Percentiles rank a stretch among this genome's conserved stretches.
phyloP scores from a whole-genome alignment of 257 asterid species.

The Forsythia viridissima region DNA sequence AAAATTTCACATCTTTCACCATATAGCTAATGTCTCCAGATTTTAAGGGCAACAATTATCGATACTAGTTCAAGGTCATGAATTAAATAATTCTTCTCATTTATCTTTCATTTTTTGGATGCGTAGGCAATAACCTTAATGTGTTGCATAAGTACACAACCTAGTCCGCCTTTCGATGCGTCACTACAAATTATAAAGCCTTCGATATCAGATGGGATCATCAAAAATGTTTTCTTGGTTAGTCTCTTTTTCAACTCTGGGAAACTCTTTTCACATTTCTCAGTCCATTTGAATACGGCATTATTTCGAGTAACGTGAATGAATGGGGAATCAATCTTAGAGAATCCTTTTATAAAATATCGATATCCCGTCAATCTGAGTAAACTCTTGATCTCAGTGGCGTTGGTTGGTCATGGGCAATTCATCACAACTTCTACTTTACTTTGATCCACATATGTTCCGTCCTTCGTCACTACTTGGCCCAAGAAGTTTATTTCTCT shows the following conservation, averaged over 20 bases:
- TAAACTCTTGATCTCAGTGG: not conserved
- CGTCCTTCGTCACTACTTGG: not conserved
- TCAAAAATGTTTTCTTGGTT: not conserved
- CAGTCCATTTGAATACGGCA: not conserved
- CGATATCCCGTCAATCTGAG: not conserved
- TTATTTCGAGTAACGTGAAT: not conserved
- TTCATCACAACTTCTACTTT: not conserved
- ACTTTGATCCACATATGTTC: not conserved
- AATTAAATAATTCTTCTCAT: not conserved
- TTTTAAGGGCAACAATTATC: not conserved
- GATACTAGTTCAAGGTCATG: not conserved
- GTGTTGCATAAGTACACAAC: not conserved
- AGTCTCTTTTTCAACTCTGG: not conserved
- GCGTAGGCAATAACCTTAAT: not conserved
- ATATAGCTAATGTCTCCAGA: not conserved
- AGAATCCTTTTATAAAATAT: not conserved
- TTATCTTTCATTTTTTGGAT: not conserved
- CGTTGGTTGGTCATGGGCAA: not conserved
- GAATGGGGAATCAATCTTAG: not conserved
- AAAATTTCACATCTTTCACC: not conserved
- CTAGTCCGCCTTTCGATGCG: not conserved
- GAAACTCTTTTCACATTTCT: not conserved
- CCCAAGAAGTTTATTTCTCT: not conserved
- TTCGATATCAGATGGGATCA: too few relatives aligned
- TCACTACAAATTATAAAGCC: not conserved